Evolutionary conservation across 208 protist species (phyloP).

Genomic region (Wallacemonas sp.): DNA sequence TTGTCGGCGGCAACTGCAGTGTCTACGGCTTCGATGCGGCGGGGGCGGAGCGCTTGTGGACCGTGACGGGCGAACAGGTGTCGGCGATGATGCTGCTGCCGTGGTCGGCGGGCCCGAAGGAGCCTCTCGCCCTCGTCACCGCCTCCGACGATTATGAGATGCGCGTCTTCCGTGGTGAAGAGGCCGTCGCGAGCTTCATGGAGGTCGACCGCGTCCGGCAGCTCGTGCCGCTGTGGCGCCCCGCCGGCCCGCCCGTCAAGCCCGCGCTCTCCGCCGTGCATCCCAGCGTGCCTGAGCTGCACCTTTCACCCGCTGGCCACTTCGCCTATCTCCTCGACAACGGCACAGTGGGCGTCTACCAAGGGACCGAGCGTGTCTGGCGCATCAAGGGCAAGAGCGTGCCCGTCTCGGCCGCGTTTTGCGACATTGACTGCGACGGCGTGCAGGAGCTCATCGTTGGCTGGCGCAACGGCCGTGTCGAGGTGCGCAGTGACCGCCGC

Average conservation of each 20-base stretch:
- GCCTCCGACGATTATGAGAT: conserved; percentile 95
- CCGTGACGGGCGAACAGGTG: conserved; percentile 94
- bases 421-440: conserved; percentile 93
- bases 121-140: conserved; percentile 68
- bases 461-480: conserved; percentile 84
- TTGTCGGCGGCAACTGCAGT: conserved; percentile 95
- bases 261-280: conserved; percentile 8
- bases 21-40: conserved; percentile 91
- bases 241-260: conserved; percentile 2
- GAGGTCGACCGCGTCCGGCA: conserved; percentile 84
- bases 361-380: conserved; percentile 78
- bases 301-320: conserved; percentile 20
- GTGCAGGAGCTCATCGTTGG: conserved; percentile 92
- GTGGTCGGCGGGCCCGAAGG: conserved; percentile 30
- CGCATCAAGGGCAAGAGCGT: conserved; percentile 80
- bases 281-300: neutral
- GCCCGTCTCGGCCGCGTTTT: conserved; percentile 83
- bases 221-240: conserved; percentile 39
- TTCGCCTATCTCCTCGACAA: conserved; percentile 93
- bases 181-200: conserved; percentile 74
- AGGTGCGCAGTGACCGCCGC: conserved; percentile 71
- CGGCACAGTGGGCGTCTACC: conserved; percentile 93
- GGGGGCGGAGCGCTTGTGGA: conserved; percentile 93
- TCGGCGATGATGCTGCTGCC: conserved; percentile 82
- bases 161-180: conserved; percentile 90